These are phyloP conservation scores for Cucurbitaria berberidis DNA, from an alignment of 2,329 filamentous ascomycete species.

Conservation along the genomic window DNA sequence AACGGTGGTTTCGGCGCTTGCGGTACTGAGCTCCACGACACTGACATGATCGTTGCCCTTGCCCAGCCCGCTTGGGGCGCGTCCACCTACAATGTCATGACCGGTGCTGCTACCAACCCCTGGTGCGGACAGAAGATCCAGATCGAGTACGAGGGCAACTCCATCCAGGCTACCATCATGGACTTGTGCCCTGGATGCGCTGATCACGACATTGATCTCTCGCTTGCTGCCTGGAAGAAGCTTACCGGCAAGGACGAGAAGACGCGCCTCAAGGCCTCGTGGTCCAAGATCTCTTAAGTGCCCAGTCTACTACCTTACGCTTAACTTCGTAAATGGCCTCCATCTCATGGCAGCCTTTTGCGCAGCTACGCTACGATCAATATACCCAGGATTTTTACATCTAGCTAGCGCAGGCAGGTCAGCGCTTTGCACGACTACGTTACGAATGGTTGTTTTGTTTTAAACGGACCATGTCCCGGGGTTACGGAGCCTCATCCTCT, in stretches of 20 bases:
- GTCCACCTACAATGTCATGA: constrained; percentile 39
- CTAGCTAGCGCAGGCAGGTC: constrained; percentile 49
- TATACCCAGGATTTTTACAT: constrained; percentile 38
- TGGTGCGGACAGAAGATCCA: constrained; percentile 45
- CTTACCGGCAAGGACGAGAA: constrained; percentile 31
- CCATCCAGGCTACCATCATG: constrained; percentile 35
- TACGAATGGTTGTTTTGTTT: constrained; percentile 35
- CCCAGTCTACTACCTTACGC: constrained; percentile 15
- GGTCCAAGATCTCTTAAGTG: constrained; percentile 33
- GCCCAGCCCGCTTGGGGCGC: constrained; percentile 32
- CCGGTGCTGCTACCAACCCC: constrained; percentile 40
- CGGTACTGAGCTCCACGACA: constrained; percentile 33
- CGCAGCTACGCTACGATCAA: constrained; percentile 30
- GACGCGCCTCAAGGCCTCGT: constrained; percentile 33
- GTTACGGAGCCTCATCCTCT: constrained; percentile 24
- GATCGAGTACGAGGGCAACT: constrained; percentile 40
- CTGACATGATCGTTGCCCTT: constrained; percentile 38
- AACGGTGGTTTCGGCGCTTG: constrained; percentile 38
- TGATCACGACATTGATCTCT: constrained; percentile 39
- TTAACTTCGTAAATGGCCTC: constrained; percentile 21
- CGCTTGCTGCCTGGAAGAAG: constrained; percentile 36
- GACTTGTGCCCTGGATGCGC: constrained; percentile 46
- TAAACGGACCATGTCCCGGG: constrained; percentile 32
- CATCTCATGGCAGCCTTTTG: constrained; percentile 26
- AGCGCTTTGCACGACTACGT: constrained; percentile 49